Base-by-base conservation (phyloP, 106 monocot genomes). In the Apostasia shenzhenica region DNA sequence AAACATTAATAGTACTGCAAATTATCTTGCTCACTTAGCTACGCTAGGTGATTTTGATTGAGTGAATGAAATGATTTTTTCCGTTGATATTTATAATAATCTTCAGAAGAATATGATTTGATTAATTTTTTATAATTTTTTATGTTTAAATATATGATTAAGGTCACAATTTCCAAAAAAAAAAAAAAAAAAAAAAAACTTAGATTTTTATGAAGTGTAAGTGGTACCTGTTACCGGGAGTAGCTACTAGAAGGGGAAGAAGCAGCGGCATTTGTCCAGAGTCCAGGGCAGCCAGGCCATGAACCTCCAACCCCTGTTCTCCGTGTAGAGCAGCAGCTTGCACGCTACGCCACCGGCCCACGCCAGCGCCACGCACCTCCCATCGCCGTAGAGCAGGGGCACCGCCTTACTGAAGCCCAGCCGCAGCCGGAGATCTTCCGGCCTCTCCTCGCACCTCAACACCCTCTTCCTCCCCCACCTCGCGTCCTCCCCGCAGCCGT, bases 181-280 rank as follows among this genome's bases (percentile, higher is more conserved):
- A 26, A 26, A 26, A 26, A 26, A 0, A 26, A 26, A 0, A 26
- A 26, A 26, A 26, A 26, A 26, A 26, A 26, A 26, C 26, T 26
- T 26, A 26, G 26, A 26, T 26, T 26, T 26, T 26, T 26, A 26
- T 26, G 26, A 26, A 26, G 26, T 26, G 26, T 26, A 26, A 26
- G 26, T 26, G 26, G 0, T 26, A 26, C 26, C 26, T 26, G 26
- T 26, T 26, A 0, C 26, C 0, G 26, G 26, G 26, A 26, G n/a
- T 71, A 37, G 14, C 71, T 71, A 59, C 47, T 47, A 44, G 59
- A 60, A 42, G 71, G 26, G 71, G 57, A 46, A 59, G 71, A 71
- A 71, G 41, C 50, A 60, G 59, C 71, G 58, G 48, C 59, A 48
- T 6, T 39, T 2, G 45, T 71, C 71, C 55, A 70, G 41, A 10